These are phyloP conservation scores for Penicillium samsonianum DNA, from an alignment of 495 filamentous ascomycete genomes.

Conservation along the genomic window DNA sequence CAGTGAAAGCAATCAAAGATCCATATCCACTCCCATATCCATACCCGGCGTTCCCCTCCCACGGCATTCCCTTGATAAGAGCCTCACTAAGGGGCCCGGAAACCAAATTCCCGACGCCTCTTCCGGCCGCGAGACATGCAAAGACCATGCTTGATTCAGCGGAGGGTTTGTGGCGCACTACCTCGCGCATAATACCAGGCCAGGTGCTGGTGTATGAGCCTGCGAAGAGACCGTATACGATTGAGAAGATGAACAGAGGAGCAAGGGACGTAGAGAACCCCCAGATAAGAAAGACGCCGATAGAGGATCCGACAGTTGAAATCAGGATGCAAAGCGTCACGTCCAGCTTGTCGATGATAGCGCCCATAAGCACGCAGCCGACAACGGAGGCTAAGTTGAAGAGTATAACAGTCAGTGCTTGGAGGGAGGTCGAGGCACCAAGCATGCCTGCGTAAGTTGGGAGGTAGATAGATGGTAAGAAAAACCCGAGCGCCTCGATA, in stretches of 20 bases:
- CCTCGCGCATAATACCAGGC: conserved; percentile 56
- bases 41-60: conserved; percentile 12
- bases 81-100: conserved; percentile 59
- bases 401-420: conserved; percentile 43
- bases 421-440: conserved; percentile 31
- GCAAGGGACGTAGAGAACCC: conserved; percentile 55
- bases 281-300: conserved; percentile 64
- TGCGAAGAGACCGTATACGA: conserved; percentile 65
- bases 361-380: conserved; percentile 57
- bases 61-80: conserved; percentile 33
- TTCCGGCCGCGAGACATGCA: conserved; percentile 55
- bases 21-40: conserved; percentile 45
- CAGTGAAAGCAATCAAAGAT: conserved; percentile 44
- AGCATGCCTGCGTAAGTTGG: conserved; percentile 54
- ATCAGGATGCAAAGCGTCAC: conserved; percentile 58
- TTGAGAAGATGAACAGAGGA: conserved; percentile 56
- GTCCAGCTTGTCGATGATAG: conserved; percentile 54
- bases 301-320: conserved; percentile 51
- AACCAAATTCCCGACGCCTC: conserved; percentile 60
- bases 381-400: conserved; percentile 53
- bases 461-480: conserved; percentile 60
- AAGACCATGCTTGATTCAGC: conserved; percentile 55
- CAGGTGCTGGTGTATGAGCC: conserved; percentile 57
- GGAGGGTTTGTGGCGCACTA: conserved; percentile 37
- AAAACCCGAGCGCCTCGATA: conserved; percentile 58